phyloP scores from a whole-genome alignment of 371 early-diverging fungal species.

The Mortierella sp. region DNA sequence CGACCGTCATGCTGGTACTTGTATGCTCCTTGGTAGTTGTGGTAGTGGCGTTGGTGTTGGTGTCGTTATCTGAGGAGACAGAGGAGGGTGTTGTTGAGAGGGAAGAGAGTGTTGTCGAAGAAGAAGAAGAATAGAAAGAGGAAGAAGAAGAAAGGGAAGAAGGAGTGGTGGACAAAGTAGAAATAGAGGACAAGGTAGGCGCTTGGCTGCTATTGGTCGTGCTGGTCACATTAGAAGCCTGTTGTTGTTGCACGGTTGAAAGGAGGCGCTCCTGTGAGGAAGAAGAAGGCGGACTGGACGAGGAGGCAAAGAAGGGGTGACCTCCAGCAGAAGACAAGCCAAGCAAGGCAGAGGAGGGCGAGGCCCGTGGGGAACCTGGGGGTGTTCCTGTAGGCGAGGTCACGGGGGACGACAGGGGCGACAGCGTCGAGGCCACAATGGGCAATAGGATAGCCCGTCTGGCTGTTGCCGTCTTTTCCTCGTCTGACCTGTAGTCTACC shows the following conservation, averaged over 20 bases:
- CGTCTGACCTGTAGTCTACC: background rate
- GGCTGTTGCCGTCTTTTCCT: conserved; percentile 5
- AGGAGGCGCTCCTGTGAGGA: conserved; percentile 10
- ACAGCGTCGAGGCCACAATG: conserved; percentile 22
- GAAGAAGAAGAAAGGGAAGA: conserved; percentile 8
- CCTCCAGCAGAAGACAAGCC: background rate
- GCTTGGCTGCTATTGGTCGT: background rate
- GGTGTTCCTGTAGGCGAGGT: conserved; percentile 13
- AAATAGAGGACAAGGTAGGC: background rate
- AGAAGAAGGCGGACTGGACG: background rate
- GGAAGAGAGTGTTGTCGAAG: conserved; percentile 11
- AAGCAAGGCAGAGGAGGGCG: conserved; percentile 9
- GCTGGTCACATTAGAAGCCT: background rate
- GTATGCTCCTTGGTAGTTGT: background rate
- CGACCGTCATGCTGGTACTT: conserved; percentile 36
- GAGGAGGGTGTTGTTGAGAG: conserved; percentile 27
- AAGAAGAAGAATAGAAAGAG: conserved; percentile 12
- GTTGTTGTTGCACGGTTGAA: conserved; percentile 11
- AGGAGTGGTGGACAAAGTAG: background rate
- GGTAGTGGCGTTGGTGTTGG: conserved; percentile 15
- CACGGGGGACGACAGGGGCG: conserved; percentile 21
- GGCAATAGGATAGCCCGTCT: conserved; percentile 28
- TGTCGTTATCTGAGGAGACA: conserved; percentile 12
- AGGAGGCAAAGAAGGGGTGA: conserved; percentile 4
- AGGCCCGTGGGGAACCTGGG: conserved; percentile 2